A percentile compares a stretch with the other conserved stretches of the same genome.
Evolutionary conservation across 352 stramenopile species (phyloP).

Genomic region (Globisporangium abappressorium): DNA sequence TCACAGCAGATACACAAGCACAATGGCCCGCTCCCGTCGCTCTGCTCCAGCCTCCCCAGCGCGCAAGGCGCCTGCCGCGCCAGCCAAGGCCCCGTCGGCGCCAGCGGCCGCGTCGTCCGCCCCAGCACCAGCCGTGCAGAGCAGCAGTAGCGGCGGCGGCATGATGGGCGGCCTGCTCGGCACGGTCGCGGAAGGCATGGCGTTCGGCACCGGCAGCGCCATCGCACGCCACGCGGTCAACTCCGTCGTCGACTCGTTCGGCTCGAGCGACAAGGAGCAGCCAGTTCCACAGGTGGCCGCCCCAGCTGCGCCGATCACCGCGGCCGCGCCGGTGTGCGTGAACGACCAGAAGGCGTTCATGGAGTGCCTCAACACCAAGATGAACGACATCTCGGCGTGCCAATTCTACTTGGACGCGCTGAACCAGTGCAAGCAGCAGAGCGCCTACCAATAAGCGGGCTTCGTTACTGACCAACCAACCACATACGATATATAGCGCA

Average conservation of each 20-base stretch:
- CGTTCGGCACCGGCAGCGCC: conserved; percentile 94
- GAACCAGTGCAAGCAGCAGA: conserved; percentile 83
- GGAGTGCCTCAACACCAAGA: conserved; percentile 72
- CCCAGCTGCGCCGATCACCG: conserved; percentile 12
- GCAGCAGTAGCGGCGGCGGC: conserved; percentile 31
- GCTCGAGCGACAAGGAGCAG: conserved; percentile 44
- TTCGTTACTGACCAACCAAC: not conserved
- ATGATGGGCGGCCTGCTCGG: conserved; percentile 92
- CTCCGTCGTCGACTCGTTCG: conserved; percentile 63
- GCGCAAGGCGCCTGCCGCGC: conserved; percentile 33
- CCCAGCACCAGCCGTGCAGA: conserved; percentile 29
- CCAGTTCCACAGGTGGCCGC: conserved; percentile 19
- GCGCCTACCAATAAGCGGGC: conserved; percentile 41
- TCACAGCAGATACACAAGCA: conserved; percentile 1
- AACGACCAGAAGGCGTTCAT: conserved; percentile 77
- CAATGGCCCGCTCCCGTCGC: conserved; percentile 70
- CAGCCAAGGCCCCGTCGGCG: conserved; percentile 14
- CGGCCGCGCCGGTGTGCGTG: conserved; percentile 35
- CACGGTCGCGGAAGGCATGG: conserved; percentile 96
- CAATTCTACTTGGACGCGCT: conserved; percentile 85
- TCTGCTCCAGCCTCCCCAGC: conserved; percentile 41
- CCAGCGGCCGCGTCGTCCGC: conserved; percentile 28
- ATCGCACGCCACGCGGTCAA: conserved; percentile 91
- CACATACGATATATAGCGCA: not conserved
- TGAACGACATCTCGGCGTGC: conserved; percentile 76